Evolutionary conservation across 768 basidiomycete species (phyloP).

Genomic region (Dacryopinax spathularia): DNA sequence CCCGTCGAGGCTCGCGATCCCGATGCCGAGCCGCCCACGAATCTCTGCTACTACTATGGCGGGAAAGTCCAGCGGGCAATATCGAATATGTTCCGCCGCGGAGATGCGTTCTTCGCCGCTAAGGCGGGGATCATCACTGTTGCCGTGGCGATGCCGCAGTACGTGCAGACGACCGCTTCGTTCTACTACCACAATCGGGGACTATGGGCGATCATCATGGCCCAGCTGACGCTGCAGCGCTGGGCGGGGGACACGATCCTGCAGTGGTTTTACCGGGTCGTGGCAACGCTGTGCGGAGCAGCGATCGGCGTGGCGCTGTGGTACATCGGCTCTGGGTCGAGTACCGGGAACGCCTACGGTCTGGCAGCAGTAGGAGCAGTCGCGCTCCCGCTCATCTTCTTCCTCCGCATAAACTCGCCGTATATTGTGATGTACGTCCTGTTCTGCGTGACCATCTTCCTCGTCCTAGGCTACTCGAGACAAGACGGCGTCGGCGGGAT

Average conservation of each 20-base stretch:
- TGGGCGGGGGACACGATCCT: not conserved
- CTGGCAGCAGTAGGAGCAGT: not conserved
- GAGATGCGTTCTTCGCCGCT: not conserved
- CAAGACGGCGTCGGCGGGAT: not conserved
- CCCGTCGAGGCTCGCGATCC: not conserved
- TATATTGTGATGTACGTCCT: not conserved
- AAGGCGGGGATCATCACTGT: not conserved
- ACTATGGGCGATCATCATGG: not conserved
- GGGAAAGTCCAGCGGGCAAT: not conserved
- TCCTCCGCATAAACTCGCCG: not conserved
- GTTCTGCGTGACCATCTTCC: not conserved
- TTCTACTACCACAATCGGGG: not conserved
- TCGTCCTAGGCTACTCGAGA: not conserved
- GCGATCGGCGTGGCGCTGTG: not conserved
- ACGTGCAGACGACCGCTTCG: not conserved
- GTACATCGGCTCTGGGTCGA: not conserved
- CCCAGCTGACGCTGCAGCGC: not conserved
- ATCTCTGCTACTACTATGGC: not conserved
- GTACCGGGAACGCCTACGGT: not conserved
- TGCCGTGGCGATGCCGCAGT: not conserved
- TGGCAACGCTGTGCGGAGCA: not conserved
- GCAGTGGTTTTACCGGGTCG: not conserved
- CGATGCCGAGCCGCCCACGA: not conserved
- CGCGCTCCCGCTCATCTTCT: not conserved
- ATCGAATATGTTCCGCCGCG: not conserved